Evolutionary conservation across 257 asterid species (phyloP), one percentile per base, ranked within the genome.

Genomic region (Nicotiana noctiflora): DNA sequence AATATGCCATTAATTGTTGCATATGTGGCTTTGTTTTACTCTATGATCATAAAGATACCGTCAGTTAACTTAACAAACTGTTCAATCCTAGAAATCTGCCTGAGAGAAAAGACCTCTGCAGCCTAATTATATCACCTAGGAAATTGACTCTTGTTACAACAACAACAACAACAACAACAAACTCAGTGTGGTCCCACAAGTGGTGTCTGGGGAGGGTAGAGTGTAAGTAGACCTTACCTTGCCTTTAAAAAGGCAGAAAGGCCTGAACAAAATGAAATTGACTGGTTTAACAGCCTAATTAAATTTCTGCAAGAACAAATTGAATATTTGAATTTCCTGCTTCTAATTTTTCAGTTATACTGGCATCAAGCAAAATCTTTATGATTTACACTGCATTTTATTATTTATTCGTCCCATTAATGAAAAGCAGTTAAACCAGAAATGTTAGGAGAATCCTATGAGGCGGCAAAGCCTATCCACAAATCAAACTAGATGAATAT

Each of bases 71-170:
- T 13, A 72, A 44, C 77, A 72, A 72, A 46, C 60, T 46, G 60
- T 46, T 23, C 21, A 40, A 72, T 6, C 40, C 14, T 63, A 72
- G 59, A 44, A 19, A 11, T 56, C 76, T 37, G 14, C 61, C 13
- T 67, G 59, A 44, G 19, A 79, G 80, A 86, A 78, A 74, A 23
- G 77, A 95, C 98, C 98, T 92, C 97, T 89, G 87, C 97, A 91
- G 84, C 88, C 88, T 79, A 97, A 88, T 87, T 93, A 68, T 11
- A 68, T 68, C 12, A 68, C 56, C 76, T 68, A 68, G 76, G 94
- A 19, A 95, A 83, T 74, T 91, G 87, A 85, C 57, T 21, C 57
- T 21, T 46, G 59, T 70, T 5, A 34, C 40, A 34, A 34, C 40
- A 34, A 34, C 8, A 34, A 34, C 1, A 34, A 34, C 40, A 34